Conservation (phyloP, 768 basidiomycete species). For the Suillus paluster region DNA sequence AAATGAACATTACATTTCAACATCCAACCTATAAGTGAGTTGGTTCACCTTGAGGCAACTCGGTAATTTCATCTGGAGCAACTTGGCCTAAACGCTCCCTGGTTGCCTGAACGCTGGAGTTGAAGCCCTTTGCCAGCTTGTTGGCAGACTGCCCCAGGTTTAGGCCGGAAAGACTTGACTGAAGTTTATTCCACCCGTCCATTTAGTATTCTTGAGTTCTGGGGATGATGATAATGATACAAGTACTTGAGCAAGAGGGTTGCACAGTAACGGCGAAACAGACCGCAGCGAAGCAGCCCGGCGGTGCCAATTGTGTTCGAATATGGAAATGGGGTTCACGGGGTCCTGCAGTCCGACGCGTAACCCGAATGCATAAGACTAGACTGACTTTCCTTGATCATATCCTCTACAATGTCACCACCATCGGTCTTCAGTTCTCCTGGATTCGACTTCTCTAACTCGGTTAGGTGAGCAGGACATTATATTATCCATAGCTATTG, state of each 20-base stretch:
- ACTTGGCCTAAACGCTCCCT: slow-evolving; percentile 90
- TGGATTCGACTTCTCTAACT: slow-evolving; percentile 83
- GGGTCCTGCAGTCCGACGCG: slow-evolving; percentile 32
- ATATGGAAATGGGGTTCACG: slow-evolving; percentile 24
- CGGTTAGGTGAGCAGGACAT: slow-evolving; percentile 54
- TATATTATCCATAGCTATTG: neutral
- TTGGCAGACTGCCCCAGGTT: slow-evolving; percentile 78
- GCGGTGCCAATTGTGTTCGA: slow-evolving; percentile 12
- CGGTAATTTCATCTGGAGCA: slow-evolving; percentile 91
- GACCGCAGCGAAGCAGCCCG: slow-evolving; percentile 9
- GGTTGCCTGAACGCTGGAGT: slow-evolving; percentile 83
- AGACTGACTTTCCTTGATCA: no score
- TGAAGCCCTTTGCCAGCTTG: slow-evolving; percentile 80
- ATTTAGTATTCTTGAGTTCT: slow-evolving; percentile 30
- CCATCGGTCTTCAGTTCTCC: slow-evolving; percentile 52
- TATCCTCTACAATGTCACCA: slow-evolving; percentile 27
- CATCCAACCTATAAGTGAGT: neutral
- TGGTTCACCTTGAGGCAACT: slow-evolving; percentile 80
- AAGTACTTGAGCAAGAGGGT: neutral
- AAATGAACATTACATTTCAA: neutral
- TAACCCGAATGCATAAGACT: slow-evolving; percentile 21
- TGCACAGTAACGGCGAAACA: no score
- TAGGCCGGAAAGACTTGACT: slow-evolving; percentile 61
- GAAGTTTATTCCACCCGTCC: slow-evolving; percentile 70
- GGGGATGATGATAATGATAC: slow-evolving; percentile 3